Base-by-base conservation (phyloP, 306 rosid species). In the Aeschynomene evenia region DNA sequence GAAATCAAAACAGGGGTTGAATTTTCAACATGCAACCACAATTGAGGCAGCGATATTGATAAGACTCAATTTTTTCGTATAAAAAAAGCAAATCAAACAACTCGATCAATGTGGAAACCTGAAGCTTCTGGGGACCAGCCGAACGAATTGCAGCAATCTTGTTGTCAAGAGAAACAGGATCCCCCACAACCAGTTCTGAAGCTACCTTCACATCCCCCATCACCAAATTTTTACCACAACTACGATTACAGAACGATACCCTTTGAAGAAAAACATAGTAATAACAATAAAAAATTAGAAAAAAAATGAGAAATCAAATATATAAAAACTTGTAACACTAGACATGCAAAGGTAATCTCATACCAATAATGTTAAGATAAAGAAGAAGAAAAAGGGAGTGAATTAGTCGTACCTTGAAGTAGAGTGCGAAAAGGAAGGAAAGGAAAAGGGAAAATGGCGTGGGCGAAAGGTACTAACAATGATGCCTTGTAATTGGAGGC, bases 51-150 rank as follows among this genome's bases (percentile, higher is more conserved):
- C 31, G n/a, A n/a, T n/a, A n/a, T n/a, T n/a, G n/a, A n/a, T n/a
- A n/a, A n/a, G n/a, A n/a, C n/a, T n/a, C n/a, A n/a, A n/a, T n/a
- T n/a, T n/a, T n/a, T n/a, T n/a, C n/a, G n/a, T n/a, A n/a, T 9
- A 39, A 39, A 6, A 19, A 29, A 40, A 50, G 5, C 5, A 1
- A 7, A 3, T 34, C 8, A 43, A 43, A 28, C 9, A 5, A 60
- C 68, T 63, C 1, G 7, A 67, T 13, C 46, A 22, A 53, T 19
- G 36, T 15, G 39, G 49, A 37, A 68, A 90, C 96, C 90, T 90
- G 91, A 37, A 90, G 85, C 73, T 87, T 90, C 13, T 73, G 37
- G 34, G 84, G 81, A 61, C 96, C 94, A 29, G 68, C 85, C 31
- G 11, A 67, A 28, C 91, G 86, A 78, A 90, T 82, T n/a, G 87